These are phyloP conservation scores for Citrus sp. DNA, from an alignment of 345 rosid species.

Conservation along the genomic window DNA sequence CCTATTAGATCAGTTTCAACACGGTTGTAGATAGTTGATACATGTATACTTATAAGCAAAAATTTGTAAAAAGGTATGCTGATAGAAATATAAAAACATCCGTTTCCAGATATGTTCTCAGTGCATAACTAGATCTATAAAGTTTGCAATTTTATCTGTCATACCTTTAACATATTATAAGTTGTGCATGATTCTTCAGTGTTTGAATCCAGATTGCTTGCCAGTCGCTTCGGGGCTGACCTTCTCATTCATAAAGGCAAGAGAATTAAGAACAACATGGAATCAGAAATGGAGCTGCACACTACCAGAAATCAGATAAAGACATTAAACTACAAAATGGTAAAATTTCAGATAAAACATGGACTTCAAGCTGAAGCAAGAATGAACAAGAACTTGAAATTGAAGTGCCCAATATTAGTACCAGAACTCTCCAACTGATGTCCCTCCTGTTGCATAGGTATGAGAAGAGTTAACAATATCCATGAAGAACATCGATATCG, in stretches of 20 bases:
- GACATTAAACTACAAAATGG: background rate
- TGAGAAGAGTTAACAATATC: slow-evolving; percentile 78
- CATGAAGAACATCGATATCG: slow-evolving; percentile 63
- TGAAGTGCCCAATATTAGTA: slow-evolving; percentile 25
- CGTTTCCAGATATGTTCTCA: no score
- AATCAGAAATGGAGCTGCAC: background rate
- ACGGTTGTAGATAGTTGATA: background rate
- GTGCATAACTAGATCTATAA: no score
- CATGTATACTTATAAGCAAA: no score
- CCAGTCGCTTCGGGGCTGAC: slow-evolving; percentile 47
- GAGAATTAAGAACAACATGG: background rate
- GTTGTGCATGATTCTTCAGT: slow-evolving; percentile 58
- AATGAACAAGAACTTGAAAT: background rate
- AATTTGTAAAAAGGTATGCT: no score
- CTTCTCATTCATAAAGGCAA: slow-evolving; percentile 18
- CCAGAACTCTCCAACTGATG: slow-evolving; percentile 80
- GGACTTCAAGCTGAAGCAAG: background rate
- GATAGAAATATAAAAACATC: no score
- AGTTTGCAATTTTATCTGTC: background rate
- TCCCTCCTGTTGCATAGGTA: slow-evolving; percentile 93
- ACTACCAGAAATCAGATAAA: background rate
- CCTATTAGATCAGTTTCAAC: background rate
- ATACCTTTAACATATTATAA: slow-evolving; percentile 56
- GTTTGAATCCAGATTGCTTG: slow-evolving; percentile 30
- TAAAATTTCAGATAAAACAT: background rate